Base-by-base conservation (phyloP, 768 basidiomycete genomes). In the Boletellus ananas region DNA sequence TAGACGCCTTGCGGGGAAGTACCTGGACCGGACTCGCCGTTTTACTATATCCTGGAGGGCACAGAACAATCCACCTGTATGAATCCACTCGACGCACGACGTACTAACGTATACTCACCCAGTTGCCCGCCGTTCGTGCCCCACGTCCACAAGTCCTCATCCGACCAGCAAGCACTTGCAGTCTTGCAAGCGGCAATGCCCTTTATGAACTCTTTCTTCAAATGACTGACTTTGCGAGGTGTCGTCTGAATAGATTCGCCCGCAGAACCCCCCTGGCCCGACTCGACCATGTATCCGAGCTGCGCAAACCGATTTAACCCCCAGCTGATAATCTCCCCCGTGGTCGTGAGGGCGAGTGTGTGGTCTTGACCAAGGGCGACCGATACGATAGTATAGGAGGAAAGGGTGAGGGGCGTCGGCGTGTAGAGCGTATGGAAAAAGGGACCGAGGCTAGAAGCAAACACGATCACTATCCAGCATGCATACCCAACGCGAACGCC, bases 361-460 rank as follows among this genome's bases (percentile, higher is more conserved):
- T 98, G 96, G 60, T 99, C 96, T 65, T 95, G 95, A 11, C 91
- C 94, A 7, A 94, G 74, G 0, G 93, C 91, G 21, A 97, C 79
- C 13, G 81, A 72, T 6, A 75, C 70, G 27, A 94, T 77, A 0
- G 72, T 71, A 34, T 82, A 73, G 1, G 79, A 69, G 38, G 87
- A 73, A 27, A 81, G 78, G 1, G 77, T 62, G 14, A 90, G 66
- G 1, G 84, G 80, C 36, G 78, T 78, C 27, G 93, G 76, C 12
- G 75, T 74, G 54, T 87, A 87, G 64, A 94, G 90, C 13, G 87
- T 92, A 59, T 93, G 87, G 35, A 87, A 79, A 3, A 76, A 78
- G 3, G 79, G 77, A 3, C 91, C 94, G 14, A 94, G 76, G 16
- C 90, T 90, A 47, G 35, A 47, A 20, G 38, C 33, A 23, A 23